Base-by-base conservation (phyloP, 1,139 yeast genomes). In the Martiniozyma asiatica region DNA sequence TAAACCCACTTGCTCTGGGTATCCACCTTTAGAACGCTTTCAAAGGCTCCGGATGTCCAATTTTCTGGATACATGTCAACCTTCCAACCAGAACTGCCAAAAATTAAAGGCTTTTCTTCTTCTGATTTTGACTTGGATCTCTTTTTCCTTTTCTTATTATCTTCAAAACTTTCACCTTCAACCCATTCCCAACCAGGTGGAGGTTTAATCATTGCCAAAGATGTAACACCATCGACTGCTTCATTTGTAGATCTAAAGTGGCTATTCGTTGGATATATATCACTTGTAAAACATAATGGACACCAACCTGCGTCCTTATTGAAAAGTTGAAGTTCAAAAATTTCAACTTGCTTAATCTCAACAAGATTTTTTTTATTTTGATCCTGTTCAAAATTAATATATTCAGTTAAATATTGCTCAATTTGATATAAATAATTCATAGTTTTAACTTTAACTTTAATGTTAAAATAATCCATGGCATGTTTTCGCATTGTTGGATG, bases 251-350 rank as follows among this genome's bases (percentile, higher is more conserved):
- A 42, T 32, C 67, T 48, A 8, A 51, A 33, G 21, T 51, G 53
- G 1, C 67, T 58, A 34, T 59, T 56, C 11, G 53, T 48, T 3
- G 81, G 60, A 43, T 64, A 76, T 34, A 67, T 64, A 39, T 70
- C 72, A 33, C 58, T 59, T 1, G 74, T 55, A 46, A 63, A 78
- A 18, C 82, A 80, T 2, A 70, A 50, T 14, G 58, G 42, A 22
- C 52, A 53, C 94, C 94, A 82, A 34, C 66, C 68, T 29, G 66
- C 68, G 4, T 53, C 55, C 7, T 54, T 49, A 46, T 72, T 64
- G 35, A 68, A 62, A 40, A 56, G 56, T 42, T 84, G 94, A 23
- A 82, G 54, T 48, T 84, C 94, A 55, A 61, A 84, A 2, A 79
- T 65, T 44, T 78, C 84, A 11, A 76, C 73, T 38, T 65, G 63